Evolutionary conservation across 768 basidiomycete genomes (phyloP).

Genomic region (Russula sp.): DNA sequence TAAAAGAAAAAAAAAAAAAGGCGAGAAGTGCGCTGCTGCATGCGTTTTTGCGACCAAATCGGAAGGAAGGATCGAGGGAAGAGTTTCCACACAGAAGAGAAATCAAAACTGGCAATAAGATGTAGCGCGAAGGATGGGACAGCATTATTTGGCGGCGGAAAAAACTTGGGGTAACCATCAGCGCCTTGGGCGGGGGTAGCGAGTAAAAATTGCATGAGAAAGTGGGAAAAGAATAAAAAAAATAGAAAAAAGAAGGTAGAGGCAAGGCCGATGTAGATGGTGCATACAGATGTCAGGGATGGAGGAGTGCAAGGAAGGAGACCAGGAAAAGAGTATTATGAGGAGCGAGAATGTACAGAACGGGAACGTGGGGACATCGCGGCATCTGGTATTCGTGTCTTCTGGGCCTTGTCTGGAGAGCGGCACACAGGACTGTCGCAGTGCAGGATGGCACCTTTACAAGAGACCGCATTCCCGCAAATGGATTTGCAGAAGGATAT

Average conservation of each 20-base stretch:
- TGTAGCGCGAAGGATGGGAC: constrained; percentile 1
- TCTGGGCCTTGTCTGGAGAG: not conserved
- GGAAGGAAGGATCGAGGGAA: not conserved
- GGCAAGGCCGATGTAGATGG: constrained; percentile 12
- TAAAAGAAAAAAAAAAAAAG: not conserved
- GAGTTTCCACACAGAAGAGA: constrained; percentile 3
- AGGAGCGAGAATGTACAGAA: constrained; percentile 1
- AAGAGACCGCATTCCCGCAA: constrained; percentile 81
- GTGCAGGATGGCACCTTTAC: constrained; percentile 27
- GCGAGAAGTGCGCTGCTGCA: not conserved
- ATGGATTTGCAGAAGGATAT: constrained; percentile 81
- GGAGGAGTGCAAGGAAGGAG: not conserved
- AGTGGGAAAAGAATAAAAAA: not conserved
- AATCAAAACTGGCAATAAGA: not conserved
- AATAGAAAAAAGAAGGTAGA: not conserved
- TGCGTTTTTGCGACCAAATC: not conserved
- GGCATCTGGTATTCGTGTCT: constrained; percentile 17
- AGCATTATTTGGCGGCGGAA: not conserved
- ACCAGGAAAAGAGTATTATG: constrained; percentile 2
- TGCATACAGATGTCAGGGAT: constrained; percentile 15
- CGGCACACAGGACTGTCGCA: not conserved
- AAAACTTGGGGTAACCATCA: not conserved
- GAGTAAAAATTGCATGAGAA: not conserved
- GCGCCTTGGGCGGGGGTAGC: not conserved
- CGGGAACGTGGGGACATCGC: constrained; percentile 5